Evolutionary conservation across 1,139 yeast species (phyloP).

Genomic region (Yamadazyma triangularis): DNA sequence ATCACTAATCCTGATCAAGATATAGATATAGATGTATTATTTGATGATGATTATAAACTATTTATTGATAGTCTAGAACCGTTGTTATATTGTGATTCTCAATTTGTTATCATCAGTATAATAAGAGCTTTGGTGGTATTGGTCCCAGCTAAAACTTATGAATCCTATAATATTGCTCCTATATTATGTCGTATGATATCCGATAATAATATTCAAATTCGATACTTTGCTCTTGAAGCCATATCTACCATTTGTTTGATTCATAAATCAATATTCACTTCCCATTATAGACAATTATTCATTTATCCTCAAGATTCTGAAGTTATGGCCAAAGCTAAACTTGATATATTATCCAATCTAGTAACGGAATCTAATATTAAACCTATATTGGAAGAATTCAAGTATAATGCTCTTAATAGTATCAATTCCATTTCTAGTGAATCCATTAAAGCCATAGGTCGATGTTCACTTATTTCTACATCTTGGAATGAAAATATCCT

Average conservation of each 20-base stretch:
- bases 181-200: conserved; percentile 43
- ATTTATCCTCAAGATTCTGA: conserved; percentile 55
- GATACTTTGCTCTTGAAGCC: conserved; percentile 37
- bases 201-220: conserved; percentile 28
- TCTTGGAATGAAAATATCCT: conserved; percentile 35
- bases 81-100: conserved; percentile 48
- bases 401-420: conserved; percentile 52
- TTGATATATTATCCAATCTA: conserved; percentile 59
- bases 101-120: conserved; percentile 60
- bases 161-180: conserved; percentile 44
- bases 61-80: conserved; percentile 45
- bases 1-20: not conserved
- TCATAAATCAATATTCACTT: conserved; percentile 44
- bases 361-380: conserved; percentile 50
- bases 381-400: conserved; percentile 59
- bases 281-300: conserved; percentile 48
- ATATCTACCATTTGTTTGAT: conserved; percentile 30
- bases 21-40: conserved; percentile 31
- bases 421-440: conserved; percentile 39
- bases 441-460: conserved; percentile 56
- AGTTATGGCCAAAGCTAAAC: conserved; percentile 48
- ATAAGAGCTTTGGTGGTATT: conserved; percentile 52
- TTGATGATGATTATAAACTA: conserved; percentile 54
- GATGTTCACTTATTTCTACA: conserved; percentile 40
- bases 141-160: conserved; percentile 48